Evolutionary conservation across 1,284 basidiomycete genomes (phyloP).

Genomic region (Cystobasidiaceae sp.): DNA sequence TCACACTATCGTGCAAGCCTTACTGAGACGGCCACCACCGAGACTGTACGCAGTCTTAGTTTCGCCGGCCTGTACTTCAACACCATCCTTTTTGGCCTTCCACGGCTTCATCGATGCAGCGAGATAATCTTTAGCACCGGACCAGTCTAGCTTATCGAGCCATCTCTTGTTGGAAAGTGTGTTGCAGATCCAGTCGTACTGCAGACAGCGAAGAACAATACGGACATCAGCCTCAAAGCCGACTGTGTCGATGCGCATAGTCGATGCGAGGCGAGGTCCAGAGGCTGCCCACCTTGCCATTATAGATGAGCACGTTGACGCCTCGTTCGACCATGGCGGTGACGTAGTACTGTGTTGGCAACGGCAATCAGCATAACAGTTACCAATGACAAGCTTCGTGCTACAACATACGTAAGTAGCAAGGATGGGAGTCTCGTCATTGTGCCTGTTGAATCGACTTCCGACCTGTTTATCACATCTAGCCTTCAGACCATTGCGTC

Average conservation of each 20-base stretch:
- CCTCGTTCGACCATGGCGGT: conserved; percentile 67
- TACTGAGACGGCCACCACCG: conserved; percentile 30
- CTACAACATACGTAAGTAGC: conserved; percentile 1
- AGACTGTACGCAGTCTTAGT: conserved; percentile 35
- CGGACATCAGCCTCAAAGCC: neutral
- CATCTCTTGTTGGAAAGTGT: conserved; percentile 38
- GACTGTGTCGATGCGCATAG: neutral
- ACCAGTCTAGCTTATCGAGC: conserved; percentile 35
- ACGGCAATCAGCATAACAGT: too few relatives aligned
- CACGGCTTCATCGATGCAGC: conserved; percentile 16
- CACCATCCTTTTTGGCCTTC: conserved; percentile 30
- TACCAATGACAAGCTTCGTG: neutral
- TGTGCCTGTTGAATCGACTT: conserved; percentile 25
- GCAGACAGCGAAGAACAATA: neutral
- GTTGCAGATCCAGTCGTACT: conserved; percentile 45
- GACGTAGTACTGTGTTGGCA: conserved; percentile 55
- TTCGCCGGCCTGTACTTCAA: conserved; percentile 44
- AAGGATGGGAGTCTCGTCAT: conserved; percentile 3
- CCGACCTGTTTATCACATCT: neutral
- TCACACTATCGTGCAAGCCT: neutral
- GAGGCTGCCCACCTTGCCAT: conserved; percentile 49
- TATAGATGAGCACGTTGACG: conserved; percentile 65
- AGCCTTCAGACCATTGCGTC: neutral
- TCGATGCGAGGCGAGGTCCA: too few relatives aligned
- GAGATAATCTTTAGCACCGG: conserved; percentile 17